These are phyloP conservation scores for Sporothrix luriei DNA, from an alignment of 2,329 filamentous ascomycete genomes.

Conservation along the genomic window DNA sequence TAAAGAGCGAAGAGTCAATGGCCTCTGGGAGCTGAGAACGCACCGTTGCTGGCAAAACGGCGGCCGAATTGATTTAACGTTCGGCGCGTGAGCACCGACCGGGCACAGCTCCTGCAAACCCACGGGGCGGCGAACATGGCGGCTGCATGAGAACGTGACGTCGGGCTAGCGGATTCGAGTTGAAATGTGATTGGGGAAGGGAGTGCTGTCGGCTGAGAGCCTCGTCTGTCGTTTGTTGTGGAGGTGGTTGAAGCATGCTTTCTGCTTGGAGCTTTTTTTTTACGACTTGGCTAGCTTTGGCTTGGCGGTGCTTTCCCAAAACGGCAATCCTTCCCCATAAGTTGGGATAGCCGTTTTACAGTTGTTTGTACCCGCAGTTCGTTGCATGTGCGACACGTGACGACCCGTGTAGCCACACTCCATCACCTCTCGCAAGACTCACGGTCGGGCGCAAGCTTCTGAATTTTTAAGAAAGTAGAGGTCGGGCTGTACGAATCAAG, in stretches of 20 bases:
- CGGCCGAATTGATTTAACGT: constrained; percentile 43
- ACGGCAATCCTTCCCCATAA: constrained; percentile 28
- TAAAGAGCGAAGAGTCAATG: not conserved
- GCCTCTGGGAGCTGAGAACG: constrained; percentile 28
- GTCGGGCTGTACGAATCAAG: not conserved
- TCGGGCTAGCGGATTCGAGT: not conserved
- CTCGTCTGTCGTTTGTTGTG: constrained; percentile 12
- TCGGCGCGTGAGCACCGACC: constrained; percentile 42
- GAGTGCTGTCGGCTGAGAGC: not conserved
- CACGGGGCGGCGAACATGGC: constrained; percentile 52
- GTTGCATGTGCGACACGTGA: constrained; percentile 21
- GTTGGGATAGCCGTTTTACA: constrained; percentile 5
- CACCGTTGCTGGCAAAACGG: constrained; percentile 51
- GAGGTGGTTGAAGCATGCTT: not conserved
- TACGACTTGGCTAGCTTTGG: too few species aligned
- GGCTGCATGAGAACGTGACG: constrained; percentile 17
- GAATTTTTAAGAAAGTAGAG: not conserved
- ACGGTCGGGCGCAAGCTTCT: too few species aligned
- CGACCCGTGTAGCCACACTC: not conserved
- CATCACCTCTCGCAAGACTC: not conserved
- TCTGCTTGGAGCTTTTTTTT: constrained; percentile 5
- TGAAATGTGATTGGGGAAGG: not conserved
- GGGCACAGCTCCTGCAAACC: constrained; percentile 56
- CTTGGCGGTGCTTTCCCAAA: not conserved
- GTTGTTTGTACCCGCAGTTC: constrained; percentile 10